Percentiles rank a stretch among this genome's conserved stretches.
Conservation (phyloP, 306 rosid genomes). For the Citrullus amarus region DNA sequence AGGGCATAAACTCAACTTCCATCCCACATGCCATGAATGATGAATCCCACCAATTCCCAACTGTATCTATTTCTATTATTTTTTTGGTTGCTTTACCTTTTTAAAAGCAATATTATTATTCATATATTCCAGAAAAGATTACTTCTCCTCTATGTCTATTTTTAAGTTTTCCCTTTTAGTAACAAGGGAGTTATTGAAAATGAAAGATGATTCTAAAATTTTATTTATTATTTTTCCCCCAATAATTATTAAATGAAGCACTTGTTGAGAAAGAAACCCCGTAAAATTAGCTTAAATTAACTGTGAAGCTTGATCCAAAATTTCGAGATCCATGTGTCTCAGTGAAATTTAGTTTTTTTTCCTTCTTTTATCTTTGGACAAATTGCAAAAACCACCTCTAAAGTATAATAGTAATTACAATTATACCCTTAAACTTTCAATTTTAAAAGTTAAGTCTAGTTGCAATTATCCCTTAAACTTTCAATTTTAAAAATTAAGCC, state of each 20-base stretch:
- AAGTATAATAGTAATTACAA: too few species aligned
- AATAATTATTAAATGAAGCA: neutral
- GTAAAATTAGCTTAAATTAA: neutral
- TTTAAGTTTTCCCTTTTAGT: neutral
- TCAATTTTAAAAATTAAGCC: too few species aligned
- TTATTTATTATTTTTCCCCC: too few species aligned
- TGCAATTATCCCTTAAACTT: too few species aligned
- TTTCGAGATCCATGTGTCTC: neutral
- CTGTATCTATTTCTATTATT: neutral
- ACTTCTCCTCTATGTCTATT: neutral
- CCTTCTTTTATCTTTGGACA: too few species aligned
- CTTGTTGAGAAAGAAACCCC: neutral
- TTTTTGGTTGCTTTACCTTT: neutral
- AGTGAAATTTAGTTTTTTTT: neutral
- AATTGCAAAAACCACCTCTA: too few species aligned
- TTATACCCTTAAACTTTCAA: too few species aligned
- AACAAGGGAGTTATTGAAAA: neutral
- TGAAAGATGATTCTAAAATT: neutral
- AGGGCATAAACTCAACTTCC: neutral
- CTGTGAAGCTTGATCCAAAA: neutral
- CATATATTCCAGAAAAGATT: neutral
- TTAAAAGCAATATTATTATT: neutral
- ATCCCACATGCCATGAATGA: slow-evolving; percentile 2
- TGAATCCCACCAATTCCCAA: slow-evolving; percentile 6
- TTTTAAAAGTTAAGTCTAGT: too few species aligned